phyloP scores from a whole-genome alignment of 345 rosid species.

The Euclidium syriacum region DNA sequence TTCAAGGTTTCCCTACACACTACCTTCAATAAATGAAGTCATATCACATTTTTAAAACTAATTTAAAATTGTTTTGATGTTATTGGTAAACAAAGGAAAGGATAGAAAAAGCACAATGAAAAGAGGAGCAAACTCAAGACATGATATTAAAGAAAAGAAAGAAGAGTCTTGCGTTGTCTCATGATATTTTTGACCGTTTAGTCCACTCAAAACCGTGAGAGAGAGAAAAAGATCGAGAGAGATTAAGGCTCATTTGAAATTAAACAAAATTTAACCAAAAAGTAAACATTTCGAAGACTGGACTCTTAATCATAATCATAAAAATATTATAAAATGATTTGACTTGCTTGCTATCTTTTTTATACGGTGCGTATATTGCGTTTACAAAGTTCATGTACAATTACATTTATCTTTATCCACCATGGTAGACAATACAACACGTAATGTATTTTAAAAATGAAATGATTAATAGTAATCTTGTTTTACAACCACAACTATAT shows the following conservation, averaged over 20 bases:
- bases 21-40: not conserved
- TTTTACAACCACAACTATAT: slow-evolving; percentile 5
- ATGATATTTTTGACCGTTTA: slow-evolving; percentile 13
- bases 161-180: slow-evolving; percentile 13
- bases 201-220: not conserved
- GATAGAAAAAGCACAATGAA: not conserved
- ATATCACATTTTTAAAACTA: not conserved
- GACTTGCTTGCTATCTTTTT: not conserved
- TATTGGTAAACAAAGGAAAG: not conserved
- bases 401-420: slow-evolving; percentile 6
- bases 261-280: not conserved
- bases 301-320: not conserved
- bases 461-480: slow-evolving; percentile 6
- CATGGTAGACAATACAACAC: slow-evolving; percentile 15
- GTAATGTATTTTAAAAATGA: not conserved
- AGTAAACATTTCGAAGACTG: not conserved
- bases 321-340: not conserved
- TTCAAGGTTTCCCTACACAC: slow-evolving; percentile 3
- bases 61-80: not conserved
- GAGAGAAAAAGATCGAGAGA: not conserved
- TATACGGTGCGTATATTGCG: slow-evolving; percentile 10
- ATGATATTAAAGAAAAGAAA: not conserved
- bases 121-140: not conserved
- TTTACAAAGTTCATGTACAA: not conserved
- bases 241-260: not conserved